phyloP scores from a whole-genome alignment of 129 eudicot genomes.

The Erigeron canadensis region DNA sequence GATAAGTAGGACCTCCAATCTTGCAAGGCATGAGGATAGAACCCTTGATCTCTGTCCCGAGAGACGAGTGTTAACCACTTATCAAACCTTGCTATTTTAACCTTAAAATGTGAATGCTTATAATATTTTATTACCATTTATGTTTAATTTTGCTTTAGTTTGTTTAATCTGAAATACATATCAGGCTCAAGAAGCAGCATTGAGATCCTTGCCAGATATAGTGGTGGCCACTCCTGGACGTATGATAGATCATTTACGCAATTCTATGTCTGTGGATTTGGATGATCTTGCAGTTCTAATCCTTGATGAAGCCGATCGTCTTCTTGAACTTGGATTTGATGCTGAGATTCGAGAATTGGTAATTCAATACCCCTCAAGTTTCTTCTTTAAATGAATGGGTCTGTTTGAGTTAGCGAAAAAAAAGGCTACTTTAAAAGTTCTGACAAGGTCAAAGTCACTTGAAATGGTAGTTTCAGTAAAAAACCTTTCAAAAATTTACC shows the following conservation, averaged over 20 bases:
- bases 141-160: neutral
- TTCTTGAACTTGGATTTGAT: conserved; percentile 91
- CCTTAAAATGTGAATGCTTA: too few species aligned
- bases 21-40: too few species aligned
- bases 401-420: too few species aligned
- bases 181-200: conserved; percentile 89
- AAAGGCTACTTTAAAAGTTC: too few species aligned
- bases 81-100: too few species aligned
- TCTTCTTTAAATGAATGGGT: too few species aligned
- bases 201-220: conserved; percentile 91
- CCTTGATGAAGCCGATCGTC: conserved; percentile 98
- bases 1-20: too few species aligned
- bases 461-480: too few species aligned
- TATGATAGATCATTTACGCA: conserved; percentile 89
- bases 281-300: conserved; percentile 93
- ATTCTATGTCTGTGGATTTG: conserved; percentile 93
- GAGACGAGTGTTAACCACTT: too few species aligned
- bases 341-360: conserved; percentile 89
- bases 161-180: neutral
- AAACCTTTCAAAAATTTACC: too few species aligned
- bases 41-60: too few species aligned
- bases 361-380: conserved; percentile 2
- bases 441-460: too few species aligned
- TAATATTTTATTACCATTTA: neutral
- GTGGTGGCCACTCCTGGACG: conserved; percentile 99